Evolutionary conservation across 495 filamentous ascomycete species (phyloP).

Genomic region (Aspergillus affinis): DNA sequence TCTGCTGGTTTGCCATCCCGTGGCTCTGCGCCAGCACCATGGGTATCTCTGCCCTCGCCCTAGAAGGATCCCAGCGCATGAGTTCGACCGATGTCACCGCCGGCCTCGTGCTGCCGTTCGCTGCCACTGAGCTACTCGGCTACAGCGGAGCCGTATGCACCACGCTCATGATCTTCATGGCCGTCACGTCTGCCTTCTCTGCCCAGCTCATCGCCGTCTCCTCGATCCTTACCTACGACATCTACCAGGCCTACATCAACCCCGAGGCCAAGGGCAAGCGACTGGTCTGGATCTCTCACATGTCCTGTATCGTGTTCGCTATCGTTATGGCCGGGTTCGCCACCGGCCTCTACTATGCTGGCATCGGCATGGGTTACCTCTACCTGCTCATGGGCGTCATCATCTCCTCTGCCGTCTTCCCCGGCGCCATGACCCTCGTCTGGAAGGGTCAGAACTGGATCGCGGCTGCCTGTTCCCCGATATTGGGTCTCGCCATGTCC

Average conservation of each 20-base stretch:
- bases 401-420: constrained; percentile 81
- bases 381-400: constrained; percentile 93
- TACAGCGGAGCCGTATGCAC: constrained; percentile 84
- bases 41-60: constrained; percentile 83
- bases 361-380: constrained; percentile 71
- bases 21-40: constrained; percentile 92
- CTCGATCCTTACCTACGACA: constrained; percentile 90
- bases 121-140: constrained; percentile 84
- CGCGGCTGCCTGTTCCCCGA: constrained; percentile 70
- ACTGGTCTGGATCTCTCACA: constrained; percentile 84
- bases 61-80: constrained; percentile 76
- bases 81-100: constrained; percentile 72
- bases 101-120: constrained; percentile 85
- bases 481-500: constrained; percentile 72
- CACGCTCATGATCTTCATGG: constrained; percentile 91
- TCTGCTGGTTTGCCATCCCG: constrained; percentile 94
- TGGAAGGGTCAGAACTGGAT: constrained; percentile 85
- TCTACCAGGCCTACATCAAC: constrained; percentile 66
- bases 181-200: constrained; percentile 87
- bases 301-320: constrained; percentile 72
- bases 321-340: constrained; percentile 83
- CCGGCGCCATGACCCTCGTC: constrained; percentile 75
- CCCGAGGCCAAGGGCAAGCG: constrained; percentile 66
- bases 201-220: constrained; percentile 91
- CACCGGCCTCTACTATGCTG: constrained; percentile 72